A percentile compares a stretch with the other conserved stretches of the same genome.
Evolutionary conservation across 306 rosid species (phyloP).

Genomic region (Cucurbita pepo): DNA sequence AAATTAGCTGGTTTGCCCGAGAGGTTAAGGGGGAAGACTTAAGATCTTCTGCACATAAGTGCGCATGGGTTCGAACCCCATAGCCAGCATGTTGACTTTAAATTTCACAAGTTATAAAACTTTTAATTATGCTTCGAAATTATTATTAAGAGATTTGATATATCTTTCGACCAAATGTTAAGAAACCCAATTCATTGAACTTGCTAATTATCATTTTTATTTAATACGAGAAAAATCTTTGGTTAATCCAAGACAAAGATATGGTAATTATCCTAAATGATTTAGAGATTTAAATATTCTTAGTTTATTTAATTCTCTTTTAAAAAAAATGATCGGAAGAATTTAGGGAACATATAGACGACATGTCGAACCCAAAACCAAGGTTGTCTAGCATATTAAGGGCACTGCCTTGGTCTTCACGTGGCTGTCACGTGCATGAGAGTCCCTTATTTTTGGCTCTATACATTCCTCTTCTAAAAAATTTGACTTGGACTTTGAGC

Average conservation of each 20-base stretch:
- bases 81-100: too few species aligned
- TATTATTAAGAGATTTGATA: neutral
- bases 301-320: neutral
- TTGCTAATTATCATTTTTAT: neutral
- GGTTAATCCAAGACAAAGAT: constrained; percentile 7
- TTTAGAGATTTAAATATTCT: neutral
- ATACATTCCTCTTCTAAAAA: neutral
- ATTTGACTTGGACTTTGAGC: neutral
- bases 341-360: constrained; percentile 1
- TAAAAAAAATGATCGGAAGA: neutral
- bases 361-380: neutral
- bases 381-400: neutral
- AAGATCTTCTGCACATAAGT: too few species aligned
- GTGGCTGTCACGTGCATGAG: neutral
- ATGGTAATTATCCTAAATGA: neutral
- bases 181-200: neutral
- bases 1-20: too few species aligned
- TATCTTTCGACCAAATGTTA: neutral
- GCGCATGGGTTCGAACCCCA: too few species aligned
- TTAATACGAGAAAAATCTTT: neutral
- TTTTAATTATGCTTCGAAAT: too few species aligned
- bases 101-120: too few species aligned
- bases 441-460: neutral
- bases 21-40: too few species aligned
- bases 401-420: neutral